A percentile compares a stretch with the other conserved stretches of the same genome.
These are phyloP conservation scores for Termitomyces sp. DNA, from an alignment of 768 basidiomycete species.

Conservation along the genomic window DNA sequence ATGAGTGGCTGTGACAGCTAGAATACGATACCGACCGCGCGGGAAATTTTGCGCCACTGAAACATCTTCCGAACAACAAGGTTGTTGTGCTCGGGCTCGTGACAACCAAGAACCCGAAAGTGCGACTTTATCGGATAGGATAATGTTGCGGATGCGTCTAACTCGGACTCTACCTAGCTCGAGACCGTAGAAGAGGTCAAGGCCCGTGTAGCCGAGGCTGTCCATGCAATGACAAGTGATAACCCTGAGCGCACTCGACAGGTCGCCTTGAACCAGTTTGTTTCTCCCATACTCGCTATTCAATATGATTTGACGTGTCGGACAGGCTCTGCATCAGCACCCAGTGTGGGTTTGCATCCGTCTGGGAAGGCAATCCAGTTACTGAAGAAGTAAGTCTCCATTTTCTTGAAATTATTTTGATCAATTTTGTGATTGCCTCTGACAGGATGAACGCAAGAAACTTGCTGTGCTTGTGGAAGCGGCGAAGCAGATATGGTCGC, in stretches of 20 bases:
- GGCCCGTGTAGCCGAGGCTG: constrained; percentile 50
- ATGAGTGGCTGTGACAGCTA: constrained; percentile 33
- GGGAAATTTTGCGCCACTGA: constrained; percentile 56
- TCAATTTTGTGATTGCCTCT: neutral
- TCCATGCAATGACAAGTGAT: constrained; percentile 41
- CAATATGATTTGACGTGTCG: constrained; percentile 2
- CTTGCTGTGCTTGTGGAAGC: constrained; percentile 38
- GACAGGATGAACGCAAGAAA: constrained; percentile 48
- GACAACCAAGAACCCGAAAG: constrained; percentile 44
- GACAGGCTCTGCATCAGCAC: constrained; percentile 51
- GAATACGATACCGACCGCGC: constrained; percentile 66
- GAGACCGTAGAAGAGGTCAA: constrained; percentile 48
- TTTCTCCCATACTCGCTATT: constrained; percentile 2
- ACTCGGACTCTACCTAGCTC: constrained; percentile 30
- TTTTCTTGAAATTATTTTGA: neutral
- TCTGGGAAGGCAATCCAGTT: constrained; percentile 55
- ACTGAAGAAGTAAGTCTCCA: constrained; percentile 36
- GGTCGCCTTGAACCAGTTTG: constrained; percentile 50
- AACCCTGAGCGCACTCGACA: constrained; percentile 39
- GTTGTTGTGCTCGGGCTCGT: constrained; percentile 46
- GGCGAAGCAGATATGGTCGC: constrained; percentile 43
- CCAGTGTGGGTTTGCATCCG: constrained; percentile 63
- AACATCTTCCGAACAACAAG: constrained; percentile 44
- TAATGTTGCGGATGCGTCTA: neutral
- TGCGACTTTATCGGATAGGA: constrained; percentile 11